Evolutionary conservation across 2,329 filamentous ascomycete genomes (phyloP), one percentile per base, ranked within the genome.

Genomic region (Ilyonectria destructans): DNA sequence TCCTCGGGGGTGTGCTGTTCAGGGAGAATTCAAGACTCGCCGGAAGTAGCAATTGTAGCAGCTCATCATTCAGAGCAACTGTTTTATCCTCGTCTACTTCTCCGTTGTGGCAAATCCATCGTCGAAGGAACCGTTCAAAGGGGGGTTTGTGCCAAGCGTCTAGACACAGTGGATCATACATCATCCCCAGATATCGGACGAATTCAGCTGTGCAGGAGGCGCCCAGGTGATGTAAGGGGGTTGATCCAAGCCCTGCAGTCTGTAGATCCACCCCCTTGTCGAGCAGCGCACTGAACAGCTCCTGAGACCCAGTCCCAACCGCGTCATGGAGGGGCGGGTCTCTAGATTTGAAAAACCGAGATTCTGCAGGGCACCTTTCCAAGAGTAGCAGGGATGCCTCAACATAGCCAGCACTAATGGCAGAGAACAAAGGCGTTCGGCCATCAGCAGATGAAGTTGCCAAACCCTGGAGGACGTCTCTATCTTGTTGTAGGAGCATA

Each of bases 261-360:
- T n/a, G 19, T 2, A 57, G 37, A 5, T 45, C 26, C 13, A 56
- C 37, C n/a, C 49, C 37, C 7, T 48, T 62, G 4, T 40, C n/a
- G 7, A 55, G n/a, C 6, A 62, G 15, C 13, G 37, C 51, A n/a
- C n/a, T 37, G 19, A 62, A 62, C 17, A 56, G 5, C 2, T 62
- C 37, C 26, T 8, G 37, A 13, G 59, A 62, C 9, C 49, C 49
- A n/a, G 15, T 29, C n/a, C 26, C 31, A 4, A 19, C 59, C 8
- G 40, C 51, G 4, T 6, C 23, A 17, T 56, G 49, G 6, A 62
- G 59, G 35, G 48, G 37, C n/a, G 29, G 3, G 4, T 29, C 6
- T 8, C 21, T 62, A 13, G 49, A 35, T 37, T 62, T 10, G 19
- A 62, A 62, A 6, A 23, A 48, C 0, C 1, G 7, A 2, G 10